A percentile compares a stretch with the other conserved stretches of the same genome.
Evolutionary conservation across 345 rosid species (phyloP).

Genomic region (Brassica juncea): DNA sequence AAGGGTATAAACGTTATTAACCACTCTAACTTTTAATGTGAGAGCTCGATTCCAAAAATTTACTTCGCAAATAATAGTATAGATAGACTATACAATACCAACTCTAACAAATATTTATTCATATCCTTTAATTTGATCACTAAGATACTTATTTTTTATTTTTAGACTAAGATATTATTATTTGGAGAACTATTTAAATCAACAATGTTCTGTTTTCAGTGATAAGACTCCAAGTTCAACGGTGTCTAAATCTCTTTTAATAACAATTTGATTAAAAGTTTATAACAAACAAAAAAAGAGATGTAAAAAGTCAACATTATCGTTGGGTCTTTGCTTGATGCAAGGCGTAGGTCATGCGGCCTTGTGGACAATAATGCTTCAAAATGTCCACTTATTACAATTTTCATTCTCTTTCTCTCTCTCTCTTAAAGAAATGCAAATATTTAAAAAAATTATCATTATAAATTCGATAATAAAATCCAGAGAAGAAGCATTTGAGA

Average conservation of each 20-base stretch:
- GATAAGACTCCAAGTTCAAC: constrained; percentile 32
- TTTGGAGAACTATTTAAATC: constrained; percentile 6
- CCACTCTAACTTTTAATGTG: too few species aligned
- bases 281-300: neutral
- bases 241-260: constrained; percentile 26
- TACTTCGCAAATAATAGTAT: too few species aligned
- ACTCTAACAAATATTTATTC: neutral
- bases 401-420: constrained; percentile 7
- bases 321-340: constrained; percentile 41
- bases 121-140: neutral
- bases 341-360: constrained; percentile 47
- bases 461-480: constrained; percentile 28
- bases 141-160: neutral
- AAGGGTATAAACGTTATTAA: too few species aligned
- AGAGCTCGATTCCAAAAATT: too few species aligned
- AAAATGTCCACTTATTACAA: constrained; percentile 40
- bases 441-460: neutral
- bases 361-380: constrained; percentile 45
- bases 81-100: neutral
- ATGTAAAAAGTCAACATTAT: constrained; percentile 32
- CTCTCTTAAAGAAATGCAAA: constrained; percentile 10
- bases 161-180: neutral
- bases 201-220: constrained; percentile 14
- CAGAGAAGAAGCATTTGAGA: constrained; percentile 32
- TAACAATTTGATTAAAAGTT: neutral